Conservation (phyloP, 1,284 basidiomycete genomes). For the Thecaphora thlaspeos region DNA sequence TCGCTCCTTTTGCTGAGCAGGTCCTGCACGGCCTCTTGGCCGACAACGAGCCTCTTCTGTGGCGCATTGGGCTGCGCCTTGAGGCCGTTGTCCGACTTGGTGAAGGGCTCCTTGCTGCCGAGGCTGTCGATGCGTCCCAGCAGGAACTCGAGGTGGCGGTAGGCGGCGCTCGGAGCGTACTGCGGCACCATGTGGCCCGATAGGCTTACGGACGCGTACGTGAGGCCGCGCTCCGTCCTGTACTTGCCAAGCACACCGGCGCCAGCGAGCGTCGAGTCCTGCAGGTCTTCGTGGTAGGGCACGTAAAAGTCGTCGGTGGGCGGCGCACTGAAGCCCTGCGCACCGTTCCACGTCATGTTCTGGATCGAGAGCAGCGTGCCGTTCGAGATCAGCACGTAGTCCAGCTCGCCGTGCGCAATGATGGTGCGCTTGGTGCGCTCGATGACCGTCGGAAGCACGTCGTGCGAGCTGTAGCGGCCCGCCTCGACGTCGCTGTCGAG, state of each 20-base stretch:
- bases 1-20: too few species aligned
- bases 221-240: conserved; percentile 44
- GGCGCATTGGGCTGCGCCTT: conserved; percentile 4
- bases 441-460: conserved; percentile 40
- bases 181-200: conserved; percentile 50
- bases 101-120: conserved; percentile 12
- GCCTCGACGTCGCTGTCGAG: conserved; percentile 15
- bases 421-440: conserved; percentile 39
- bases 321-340: conserved; percentile 47
- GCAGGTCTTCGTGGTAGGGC: conserved; percentile 7
- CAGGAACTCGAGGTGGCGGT: conserved; percentile 44
- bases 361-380: conserved; percentile 46
- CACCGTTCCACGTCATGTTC: conserved; percentile 53
- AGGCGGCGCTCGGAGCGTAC: conserved; percentile 43
- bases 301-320: conserved; percentile 34
- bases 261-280: conserved; percentile 13
- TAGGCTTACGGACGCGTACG: conserved; percentile 34
- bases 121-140: conserved; percentile 40
- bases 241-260: conserved; percentile 26
- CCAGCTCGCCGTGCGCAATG: conserved; percentile 47
- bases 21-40: too few species aligned
- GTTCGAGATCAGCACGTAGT: conserved; percentile 45
- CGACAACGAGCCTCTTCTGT: neutral
- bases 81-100: conserved; percentile 16
- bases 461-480: conserved; percentile 10